Percentiles rank a stretch among this genome's conserved stretches.
Evolutionary conservation across 495 filamentous ascomycete genomes (phyloP).

Genomic region (Polyplosphaeria fusca): DNA sequence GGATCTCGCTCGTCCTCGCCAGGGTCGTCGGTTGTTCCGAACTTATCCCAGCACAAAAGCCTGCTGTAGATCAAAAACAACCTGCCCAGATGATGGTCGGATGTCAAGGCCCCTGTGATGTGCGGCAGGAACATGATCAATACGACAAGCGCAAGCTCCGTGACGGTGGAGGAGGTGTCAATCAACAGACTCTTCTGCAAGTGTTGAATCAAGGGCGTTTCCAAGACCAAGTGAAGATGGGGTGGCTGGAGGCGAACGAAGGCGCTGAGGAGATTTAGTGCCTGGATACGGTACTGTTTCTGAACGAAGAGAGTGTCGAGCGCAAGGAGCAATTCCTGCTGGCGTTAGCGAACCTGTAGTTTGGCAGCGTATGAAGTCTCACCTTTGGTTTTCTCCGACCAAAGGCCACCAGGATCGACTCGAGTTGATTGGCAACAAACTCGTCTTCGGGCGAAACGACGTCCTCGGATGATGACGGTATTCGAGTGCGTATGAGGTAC

Average conservation of each 20-base stretch:
- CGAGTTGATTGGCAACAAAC: constrained; percentile 48
- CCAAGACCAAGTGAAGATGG: constrained; percentile 64
- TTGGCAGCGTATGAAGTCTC: constrained; percentile 6
- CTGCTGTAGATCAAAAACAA: constrained; percentile 74
- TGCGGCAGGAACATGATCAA: constrained; percentile 74
- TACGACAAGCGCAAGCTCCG: constrained; percentile 62
- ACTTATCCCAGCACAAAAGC: constrained; percentile 68
- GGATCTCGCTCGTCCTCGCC: background rate
- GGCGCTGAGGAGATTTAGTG: constrained; percentile 57
- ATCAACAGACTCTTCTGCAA: constrained; percentile 66
- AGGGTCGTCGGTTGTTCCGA: constrained; percentile 25
- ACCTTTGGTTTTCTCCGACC: constrained; percentile 68
- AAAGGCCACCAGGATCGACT: constrained; percentile 55
- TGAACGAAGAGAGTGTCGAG: constrained; percentile 60
- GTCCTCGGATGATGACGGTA: constrained; percentile 40
- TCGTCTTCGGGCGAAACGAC: constrained; percentile 47
- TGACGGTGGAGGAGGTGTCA: constrained; percentile 66
- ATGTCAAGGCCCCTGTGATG: constrained; percentile 62
- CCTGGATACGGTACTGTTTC: constrained; percentile 55
- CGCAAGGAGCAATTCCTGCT: constrained; percentile 57
- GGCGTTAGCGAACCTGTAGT: constrained; percentile 25
- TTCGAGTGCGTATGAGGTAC: constrained; percentile 57
- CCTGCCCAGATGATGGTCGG: constrained; percentile 53
- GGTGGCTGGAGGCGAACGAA: constrained; percentile 68
- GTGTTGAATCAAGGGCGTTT: constrained; percentile 63